Percentiles rank a stretch among this genome's conserved stretches.
phyloP scores from a whole-genome alignment of 345 rosid genomes.

The Syzygium aromaticum region DNA sequence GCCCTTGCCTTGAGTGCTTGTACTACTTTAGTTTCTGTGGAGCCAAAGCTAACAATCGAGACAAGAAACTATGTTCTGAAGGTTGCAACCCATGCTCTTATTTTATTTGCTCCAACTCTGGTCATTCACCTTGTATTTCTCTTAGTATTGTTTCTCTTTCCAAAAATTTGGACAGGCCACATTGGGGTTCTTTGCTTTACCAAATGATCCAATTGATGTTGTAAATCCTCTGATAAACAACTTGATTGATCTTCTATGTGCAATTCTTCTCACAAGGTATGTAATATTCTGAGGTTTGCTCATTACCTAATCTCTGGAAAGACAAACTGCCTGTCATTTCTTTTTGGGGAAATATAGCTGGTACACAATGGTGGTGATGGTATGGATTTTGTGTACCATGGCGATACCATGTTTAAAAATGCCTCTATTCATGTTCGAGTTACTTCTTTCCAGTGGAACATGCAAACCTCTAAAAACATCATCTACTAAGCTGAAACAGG shows the following conservation, averaged over 20 bases:
- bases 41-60: constrained; percentile 89
- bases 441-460: background rate
- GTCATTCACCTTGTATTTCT: background rate
- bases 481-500: background rate
- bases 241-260: constrained; percentile 89
- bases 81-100: constrained; percentile 26
- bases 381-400: background rate
- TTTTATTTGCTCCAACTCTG: background rate
- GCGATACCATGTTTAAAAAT: background rate
- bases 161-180: constrained; percentile 64
- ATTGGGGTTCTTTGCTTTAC: constrained; percentile 87
- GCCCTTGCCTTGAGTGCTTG: constrained; percentile 95
- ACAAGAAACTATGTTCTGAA: constrained; percentile 89
- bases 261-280: constrained; percentile 95
- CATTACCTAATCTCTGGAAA: background rate
- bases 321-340: background rate
- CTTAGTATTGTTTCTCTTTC: background rate
- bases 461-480: background rate
- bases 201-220: constrained; percentile 82
- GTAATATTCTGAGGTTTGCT: background rate
- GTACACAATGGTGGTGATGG: background rate
- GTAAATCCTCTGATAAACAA: constrained; percentile 81
- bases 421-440: background rate
- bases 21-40: constrained; percentile 93
- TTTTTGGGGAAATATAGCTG: background rate